Conservation (phyloP, 2,329 filamentous ascomycete genomes). For the Grosmannia penicillata region DNA sequence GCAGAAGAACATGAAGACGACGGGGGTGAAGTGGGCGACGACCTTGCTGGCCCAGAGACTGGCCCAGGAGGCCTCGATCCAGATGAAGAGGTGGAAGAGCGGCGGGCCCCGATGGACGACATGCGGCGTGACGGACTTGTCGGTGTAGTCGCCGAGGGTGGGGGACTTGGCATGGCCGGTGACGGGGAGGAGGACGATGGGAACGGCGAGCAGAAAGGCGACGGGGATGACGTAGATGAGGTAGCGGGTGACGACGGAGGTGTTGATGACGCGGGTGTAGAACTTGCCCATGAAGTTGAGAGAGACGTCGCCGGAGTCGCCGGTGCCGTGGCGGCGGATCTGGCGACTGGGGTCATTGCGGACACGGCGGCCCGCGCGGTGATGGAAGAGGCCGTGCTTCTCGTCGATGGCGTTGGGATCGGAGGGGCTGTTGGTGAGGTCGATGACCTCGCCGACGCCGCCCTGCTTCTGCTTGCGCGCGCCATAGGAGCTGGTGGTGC, state of each 20-base stretch:
- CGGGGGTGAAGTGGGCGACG: constrained; percentile 43
- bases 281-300: constrained; percentile 52
- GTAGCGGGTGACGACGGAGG: constrained; percentile 50
- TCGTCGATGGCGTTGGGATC: constrained; percentile 20
- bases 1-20: constrained; percentile 51
- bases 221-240: constrained; percentile 54
- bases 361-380: constrained; percentile 31
- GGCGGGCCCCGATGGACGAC: constrained; percentile 25
- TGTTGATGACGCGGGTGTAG: constrained; percentile 48
- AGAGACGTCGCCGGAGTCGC: constrained; percentile 31
- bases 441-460: constrained; percentile 11
- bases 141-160: constrained; percentile 15
- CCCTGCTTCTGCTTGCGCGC: constrained; percentile 21
- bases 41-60: constrained; percentile 54
- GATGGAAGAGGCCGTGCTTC: constrained; percentile 29
- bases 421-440: constrained; percentile 4
- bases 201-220: constrained; percentile 43
- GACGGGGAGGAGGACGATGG: constrained; percentile 40
- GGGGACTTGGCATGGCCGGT: constrained; percentile 21
- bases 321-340: constrained; percentile 26
- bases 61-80: constrained; percentile 56
- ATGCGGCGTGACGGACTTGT: constrained; percentile 5
- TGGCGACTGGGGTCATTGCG: constrained; percentile 21
- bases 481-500: constrained; percentile 38
- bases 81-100: constrained; percentile 49